A percentile compares a stretch with the other conserved stretches of the same genome.
phyloP scores from a whole-genome alignment of 2,329 filamentous ascomycete species.

The Calonectria pteridis region DNA sequence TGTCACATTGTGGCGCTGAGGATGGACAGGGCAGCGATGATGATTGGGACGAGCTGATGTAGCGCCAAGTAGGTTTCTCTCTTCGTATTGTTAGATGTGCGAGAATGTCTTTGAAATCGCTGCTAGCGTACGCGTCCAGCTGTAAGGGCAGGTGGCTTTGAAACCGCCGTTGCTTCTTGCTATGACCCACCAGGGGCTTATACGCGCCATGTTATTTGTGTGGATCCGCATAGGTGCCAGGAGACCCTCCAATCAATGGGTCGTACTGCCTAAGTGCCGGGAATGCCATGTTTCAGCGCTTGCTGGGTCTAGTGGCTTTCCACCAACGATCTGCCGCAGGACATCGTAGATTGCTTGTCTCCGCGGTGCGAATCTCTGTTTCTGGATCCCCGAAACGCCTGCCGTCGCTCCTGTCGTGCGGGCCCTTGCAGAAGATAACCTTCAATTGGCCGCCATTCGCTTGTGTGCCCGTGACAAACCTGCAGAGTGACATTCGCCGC shows the following conservation, averaged over 20 bases:
- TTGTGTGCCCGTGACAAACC: neutral
- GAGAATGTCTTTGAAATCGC: neutral
- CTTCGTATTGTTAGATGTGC: neutral
- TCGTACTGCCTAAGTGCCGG: conserved; percentile 10
- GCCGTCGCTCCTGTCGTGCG: neutral
- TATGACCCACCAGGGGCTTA: neutral
- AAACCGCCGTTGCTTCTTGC: conserved; percentile 40
- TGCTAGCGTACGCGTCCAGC: conserved; percentile 31
- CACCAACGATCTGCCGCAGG: conserved; percentile 20
- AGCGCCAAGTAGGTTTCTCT: neutral
- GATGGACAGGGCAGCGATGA: conserved; percentile 10
- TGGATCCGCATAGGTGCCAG: neutral
- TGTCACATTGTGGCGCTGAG: conserved; percentile 21
- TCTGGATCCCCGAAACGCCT: conserved; percentile 26
- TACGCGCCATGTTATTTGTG: conserved; percentile 4
- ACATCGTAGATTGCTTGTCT: conserved; percentile 7
- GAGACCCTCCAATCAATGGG: conserved; percentile 19
- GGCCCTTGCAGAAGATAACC: neutral
- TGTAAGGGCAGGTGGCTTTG: conserved; percentile 38
- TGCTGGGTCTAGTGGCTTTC: conserved; percentile 9
- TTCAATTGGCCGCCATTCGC: conserved; percentile 7
- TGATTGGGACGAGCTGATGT: conserved; percentile 40
- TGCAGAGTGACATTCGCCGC: neutral
- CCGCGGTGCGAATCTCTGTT: conserved; percentile 22
- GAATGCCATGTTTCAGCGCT: conserved; percentile 26